Percentiles rank a stretch among this genome's conserved stretches.
Conservation (phyloP, 1,139 yeast species). For the Petasospora fabianii region DNA sequence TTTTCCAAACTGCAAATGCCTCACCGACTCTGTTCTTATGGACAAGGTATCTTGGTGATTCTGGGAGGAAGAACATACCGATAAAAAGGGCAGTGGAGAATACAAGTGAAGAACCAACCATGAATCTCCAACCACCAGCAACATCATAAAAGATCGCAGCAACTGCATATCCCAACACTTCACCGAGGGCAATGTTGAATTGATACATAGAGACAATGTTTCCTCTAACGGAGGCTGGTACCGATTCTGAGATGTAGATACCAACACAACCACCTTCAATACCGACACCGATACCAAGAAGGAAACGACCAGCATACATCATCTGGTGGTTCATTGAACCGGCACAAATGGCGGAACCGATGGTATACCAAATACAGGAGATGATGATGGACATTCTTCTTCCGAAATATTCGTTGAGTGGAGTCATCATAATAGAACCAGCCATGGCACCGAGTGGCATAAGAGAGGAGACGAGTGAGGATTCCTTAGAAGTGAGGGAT, state of each 20-base stretch:
- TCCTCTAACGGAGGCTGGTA: constrained; percentile 57
- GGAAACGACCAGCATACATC: constrained; percentile 54
- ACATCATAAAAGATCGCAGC: constrained; percentile 55
- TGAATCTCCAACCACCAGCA: constrained; percentile 55
- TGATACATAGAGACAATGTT: constrained; percentile 54
- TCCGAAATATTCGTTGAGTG: constrained; percentile 48
- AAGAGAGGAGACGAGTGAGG: constrained; percentile 46
- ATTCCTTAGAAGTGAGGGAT: constrained; percentile 33
- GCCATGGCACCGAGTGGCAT: constrained; percentile 62
- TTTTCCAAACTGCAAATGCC: constrained; percentile 53
- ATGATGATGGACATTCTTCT: constrained; percentile 48
- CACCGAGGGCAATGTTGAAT: constrained; percentile 56
- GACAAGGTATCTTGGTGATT: constrained; percentile 51
- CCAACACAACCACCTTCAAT: constrained; percentile 61
- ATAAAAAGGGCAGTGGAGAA: constrained; percentile 48
- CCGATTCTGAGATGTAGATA: constrained; percentile 55
- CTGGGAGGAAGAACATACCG: constrained; percentile 48
- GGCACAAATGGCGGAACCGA: constrained; percentile 54
- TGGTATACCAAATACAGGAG: constrained; percentile 53
- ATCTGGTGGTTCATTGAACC: constrained; percentile 40
- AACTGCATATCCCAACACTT: constrained; percentile 52
- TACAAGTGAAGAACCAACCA: constrained; percentile 55
- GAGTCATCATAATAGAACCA: constrained; percentile 47
- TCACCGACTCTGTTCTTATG: constrained; percentile 48
- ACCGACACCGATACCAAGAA: constrained; percentile 57